Conservation (phyloP, 768 basidiomycete species). For the Cystobasidiopsis lactophilus region DNA sequence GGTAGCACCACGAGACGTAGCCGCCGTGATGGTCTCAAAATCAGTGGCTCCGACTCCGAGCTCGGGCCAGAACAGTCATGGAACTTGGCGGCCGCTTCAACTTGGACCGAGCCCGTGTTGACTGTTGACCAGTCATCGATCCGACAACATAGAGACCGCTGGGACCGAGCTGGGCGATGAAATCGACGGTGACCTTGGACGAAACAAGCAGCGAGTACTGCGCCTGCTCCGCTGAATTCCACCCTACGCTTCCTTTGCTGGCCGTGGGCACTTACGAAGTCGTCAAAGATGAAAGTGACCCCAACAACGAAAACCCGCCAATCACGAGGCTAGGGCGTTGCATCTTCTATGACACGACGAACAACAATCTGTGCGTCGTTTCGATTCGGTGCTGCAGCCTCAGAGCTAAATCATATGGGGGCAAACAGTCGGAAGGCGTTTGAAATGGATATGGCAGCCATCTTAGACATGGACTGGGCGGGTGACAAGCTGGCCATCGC, state of each 20-base stretch:
- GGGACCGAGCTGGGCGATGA: no score
- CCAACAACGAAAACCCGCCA: constrained; percentile 10
- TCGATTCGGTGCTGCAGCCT: no score
- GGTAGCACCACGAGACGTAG: no score
- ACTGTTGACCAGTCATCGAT: no score
- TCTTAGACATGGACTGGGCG: constrained; percentile 90
- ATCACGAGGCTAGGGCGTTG: constrained; percentile 17
- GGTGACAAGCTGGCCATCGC: constrained; percentile 41
- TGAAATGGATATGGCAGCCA: constrained; percentile 41
- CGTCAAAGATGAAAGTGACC: constrained; percentile 26
- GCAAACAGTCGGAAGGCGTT: constrained; percentile 39
- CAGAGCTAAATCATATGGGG: neutral
- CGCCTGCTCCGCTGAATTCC: constrained; percentile 56
- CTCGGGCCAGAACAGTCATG: no score
- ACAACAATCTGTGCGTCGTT: constrained; percentile 10
- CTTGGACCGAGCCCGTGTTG: no score
- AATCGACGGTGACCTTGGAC: constrained; percentile 2
- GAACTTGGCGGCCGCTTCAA: no score
- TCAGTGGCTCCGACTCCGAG: no score
- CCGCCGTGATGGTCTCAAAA: no score
- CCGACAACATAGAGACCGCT: no score
- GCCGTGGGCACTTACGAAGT: constrained; percentile 86
- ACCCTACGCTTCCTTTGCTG: constrained; percentile 47
- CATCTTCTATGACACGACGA: constrained; percentile 14
- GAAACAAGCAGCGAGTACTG: constrained; percentile 16